A percentile compares a stretch with the other conserved stretches of the same genome.
phyloP scores from a whole-genome alignment of 2,329 filamentous ascomycete genomes.

The Endocalyx cinctus region DNA sequence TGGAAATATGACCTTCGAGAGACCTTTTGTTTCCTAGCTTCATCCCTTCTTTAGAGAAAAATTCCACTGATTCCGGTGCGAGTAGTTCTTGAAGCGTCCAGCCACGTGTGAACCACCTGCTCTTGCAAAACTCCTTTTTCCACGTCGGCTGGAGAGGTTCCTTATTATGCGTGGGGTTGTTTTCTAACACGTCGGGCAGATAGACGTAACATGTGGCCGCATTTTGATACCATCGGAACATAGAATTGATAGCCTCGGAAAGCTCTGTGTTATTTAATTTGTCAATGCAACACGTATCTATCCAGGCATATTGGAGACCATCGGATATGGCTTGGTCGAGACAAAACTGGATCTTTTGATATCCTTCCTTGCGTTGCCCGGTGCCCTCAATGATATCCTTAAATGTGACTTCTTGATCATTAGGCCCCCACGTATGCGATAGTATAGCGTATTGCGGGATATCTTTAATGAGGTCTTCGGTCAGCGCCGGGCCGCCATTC shows the following conservation, averaged over 20 bases:
- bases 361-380: constrained; percentile 1
- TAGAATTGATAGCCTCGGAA: constrained; percentile 11
- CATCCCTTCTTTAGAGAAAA: constrained; percentile 4
- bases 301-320: constrained; percentile 10
- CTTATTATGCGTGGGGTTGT: too few relatives aligned
- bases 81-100: constrained; percentile 3
- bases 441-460: constrained; percentile 15
- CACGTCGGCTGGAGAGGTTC: too few relatives aligned
- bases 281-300: constrained; percentile 17
- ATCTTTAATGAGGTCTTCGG: constrained; percentile 3
- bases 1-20: constrained; percentile 4
- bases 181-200: constrained; percentile 13
- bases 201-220: constrained; percentile 13
- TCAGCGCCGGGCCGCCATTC: constrained; percentile 2
- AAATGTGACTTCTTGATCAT: constrained; percentile 12
- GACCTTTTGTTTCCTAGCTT: constrained; percentile 7
- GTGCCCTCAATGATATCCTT: constrained; percentile 6
- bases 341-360: constrained; percentile 12
- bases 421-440: constrained; percentile 17
- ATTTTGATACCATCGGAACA: constrained; percentile 15
- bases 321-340: constrained; percentile 6
- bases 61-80: constrained; percentile 4
- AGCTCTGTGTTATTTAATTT: constrained; percentile 10
- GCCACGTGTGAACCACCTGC: neutral
- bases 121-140: too few relatives aligned